Evolutionary conservation across 306 rosid species (phyloP).

Genomic region (Pyrus bretschneideri): DNA sequence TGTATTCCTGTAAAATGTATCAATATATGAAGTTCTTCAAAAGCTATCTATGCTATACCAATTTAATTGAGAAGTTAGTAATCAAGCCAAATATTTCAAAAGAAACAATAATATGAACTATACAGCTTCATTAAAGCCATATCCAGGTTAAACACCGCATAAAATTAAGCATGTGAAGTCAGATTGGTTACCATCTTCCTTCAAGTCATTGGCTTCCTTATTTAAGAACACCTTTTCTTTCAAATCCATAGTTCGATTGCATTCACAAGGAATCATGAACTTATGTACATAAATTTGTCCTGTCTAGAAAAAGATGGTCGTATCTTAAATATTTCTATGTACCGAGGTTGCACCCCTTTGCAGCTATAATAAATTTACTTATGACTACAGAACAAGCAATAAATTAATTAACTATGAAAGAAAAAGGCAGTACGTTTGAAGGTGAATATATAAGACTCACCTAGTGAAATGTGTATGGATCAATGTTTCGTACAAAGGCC

Average conservation of each 20-base stretch:
- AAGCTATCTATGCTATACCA: neutral
- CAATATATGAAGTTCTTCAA: conserved; percentile 9
- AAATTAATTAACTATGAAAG: neutral
- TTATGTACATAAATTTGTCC: neutral
- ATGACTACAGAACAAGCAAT: neutral
- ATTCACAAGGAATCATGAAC: neutral
- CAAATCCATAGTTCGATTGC: neutral
- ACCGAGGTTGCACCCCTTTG: neutral
- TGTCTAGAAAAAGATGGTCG: neutral
- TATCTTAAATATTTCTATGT: neutral
- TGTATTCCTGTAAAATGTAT: conserved; percentile 57
- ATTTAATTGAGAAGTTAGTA: conserved; percentile 4
- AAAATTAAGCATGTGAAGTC: neutral
- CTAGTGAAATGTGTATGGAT: conserved; percentile 83
- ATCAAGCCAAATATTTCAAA: neutral
- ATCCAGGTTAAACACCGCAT: neutral
- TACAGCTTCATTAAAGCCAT: neutral
- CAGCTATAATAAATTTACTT: neutral
- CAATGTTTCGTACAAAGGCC: conserved; percentile 78
- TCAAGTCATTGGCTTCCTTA: neutral
- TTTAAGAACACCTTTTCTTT: neutral
- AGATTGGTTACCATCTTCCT: neutral
- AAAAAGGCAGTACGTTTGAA: neutral
- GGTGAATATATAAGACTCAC: conserved; percentile 33
- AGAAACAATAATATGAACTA: conserved; percentile 10